Percentiles rank a stretch among this genome's conserved stretches.
Evolutionary conservation across 2,329 filamentous ascomycete genomes (phyloP).

Genomic region (Helminthosporium solani): DNA sequence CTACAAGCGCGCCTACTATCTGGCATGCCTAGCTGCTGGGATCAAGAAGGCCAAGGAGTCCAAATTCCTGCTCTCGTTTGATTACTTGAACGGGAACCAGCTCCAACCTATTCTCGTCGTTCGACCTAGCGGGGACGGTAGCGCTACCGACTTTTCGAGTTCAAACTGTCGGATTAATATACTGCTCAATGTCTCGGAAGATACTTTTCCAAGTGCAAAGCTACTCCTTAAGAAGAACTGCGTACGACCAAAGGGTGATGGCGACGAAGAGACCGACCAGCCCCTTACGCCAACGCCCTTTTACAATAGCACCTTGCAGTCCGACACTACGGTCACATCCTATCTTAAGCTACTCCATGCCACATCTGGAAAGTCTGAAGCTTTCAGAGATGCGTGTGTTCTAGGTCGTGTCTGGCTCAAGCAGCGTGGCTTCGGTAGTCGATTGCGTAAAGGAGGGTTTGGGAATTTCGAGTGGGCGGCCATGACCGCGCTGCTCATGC

Average conservation of each 20-base stretch:
- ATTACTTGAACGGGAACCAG: conserved; percentile 69
- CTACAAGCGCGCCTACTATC: conserved; percentile 88
- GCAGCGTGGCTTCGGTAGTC: conserved; percentile 76
- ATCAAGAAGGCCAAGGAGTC: conserved; percentile 61
- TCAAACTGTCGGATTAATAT: conserved; percentile 62
- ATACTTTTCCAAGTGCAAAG: conserved; percentile 70
- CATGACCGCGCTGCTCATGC: conserved; percentile 76
- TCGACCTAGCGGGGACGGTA: conserved; percentile 34
- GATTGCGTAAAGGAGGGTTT: conserved; percentile 76
- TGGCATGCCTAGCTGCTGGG: conserved; percentile 75
- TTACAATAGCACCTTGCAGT: conserved; percentile 84
- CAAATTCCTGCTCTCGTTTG: conserved; percentile 62
- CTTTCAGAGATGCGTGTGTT: conserved; percentile 80
- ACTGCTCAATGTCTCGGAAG: conserved; percentile 70
- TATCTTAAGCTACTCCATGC: conserved; percentile 76
- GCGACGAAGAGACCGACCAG: conserved; percentile 45
- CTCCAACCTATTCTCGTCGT: conserved; percentile 69
- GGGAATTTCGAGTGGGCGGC: conserved; percentile 88
- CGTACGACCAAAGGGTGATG: conserved; percentile 58
- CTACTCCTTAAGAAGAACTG: conserved; percentile 69
- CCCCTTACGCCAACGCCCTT: conserved; percentile 65
- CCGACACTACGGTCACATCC: conserved; percentile 69
- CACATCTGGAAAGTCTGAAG: conserved; percentile 67
- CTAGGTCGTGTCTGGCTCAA: conserved; percentile 86
- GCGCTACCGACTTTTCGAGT: conserved; percentile 38